Percentiles rank a stretch among this genome's conserved stretches.
These are phyloP conservation scores for Amaranthus palmeri DNA, from an alignment of 148 eudicot species.

Conservation along the genomic window DNA sequence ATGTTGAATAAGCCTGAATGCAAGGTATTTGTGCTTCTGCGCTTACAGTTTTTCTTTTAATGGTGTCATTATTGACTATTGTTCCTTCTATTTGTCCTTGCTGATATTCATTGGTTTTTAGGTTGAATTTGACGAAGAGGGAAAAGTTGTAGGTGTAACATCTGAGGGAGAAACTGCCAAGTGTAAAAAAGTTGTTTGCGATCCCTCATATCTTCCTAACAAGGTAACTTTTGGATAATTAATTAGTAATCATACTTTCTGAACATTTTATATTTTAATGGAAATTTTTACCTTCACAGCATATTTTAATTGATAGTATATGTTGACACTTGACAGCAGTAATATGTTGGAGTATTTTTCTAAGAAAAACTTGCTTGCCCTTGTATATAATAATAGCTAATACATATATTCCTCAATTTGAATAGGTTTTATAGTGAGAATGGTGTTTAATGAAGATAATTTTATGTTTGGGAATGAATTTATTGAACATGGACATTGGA, in stretches of 20 bases:
- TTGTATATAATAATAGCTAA: no score
- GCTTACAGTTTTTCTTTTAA: background rate
- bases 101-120: constrained; percentile 26
- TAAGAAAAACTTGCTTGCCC: no score
- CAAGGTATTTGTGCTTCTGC: constrained; percentile 41
- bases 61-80: constrained; percentile 5
- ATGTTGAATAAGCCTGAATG: constrained; percentile 95
- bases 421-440: no score
- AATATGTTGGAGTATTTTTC: no score
- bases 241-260: background rate
- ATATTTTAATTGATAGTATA: no score
- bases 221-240: constrained; percentile 44
- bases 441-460: no score
- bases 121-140: constrained; percentile 89
- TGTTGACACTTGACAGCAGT: no score
- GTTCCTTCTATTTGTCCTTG: background rate
- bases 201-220: constrained; percentile 84
- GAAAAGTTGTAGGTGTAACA: constrained; percentile 85
- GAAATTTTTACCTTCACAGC: background rate
- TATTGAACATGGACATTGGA: no score
- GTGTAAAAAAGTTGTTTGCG: constrained; percentile 99
- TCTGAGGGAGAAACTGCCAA: constrained; percentile 97
- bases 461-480: no score
- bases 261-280: background rate
- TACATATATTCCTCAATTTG: no score